Evolutionary conservation across 306 rosid species (phyloP).

Genomic region (Rubus idaeus): DNA sequence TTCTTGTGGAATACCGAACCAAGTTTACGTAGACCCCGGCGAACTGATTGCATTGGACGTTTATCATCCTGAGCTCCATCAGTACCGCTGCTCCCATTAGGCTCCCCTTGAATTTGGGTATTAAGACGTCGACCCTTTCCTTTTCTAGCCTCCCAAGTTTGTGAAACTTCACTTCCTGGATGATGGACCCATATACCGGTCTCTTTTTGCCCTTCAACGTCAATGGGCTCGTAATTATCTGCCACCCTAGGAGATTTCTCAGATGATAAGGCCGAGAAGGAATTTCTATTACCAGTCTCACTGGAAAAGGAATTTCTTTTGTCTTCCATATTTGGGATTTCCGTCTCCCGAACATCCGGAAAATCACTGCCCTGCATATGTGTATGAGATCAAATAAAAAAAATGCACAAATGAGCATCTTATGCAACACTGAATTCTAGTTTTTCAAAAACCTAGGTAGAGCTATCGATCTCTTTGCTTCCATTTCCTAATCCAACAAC

Average conservation of each 20-base stretch:
- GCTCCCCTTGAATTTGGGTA: constrained; percentile 52
- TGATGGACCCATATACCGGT: constrained; percentile 93
- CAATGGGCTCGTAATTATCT: constrained; percentile 76
- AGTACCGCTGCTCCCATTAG: constrained; percentile 54
- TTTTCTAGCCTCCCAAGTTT: constrained; percentile 82
- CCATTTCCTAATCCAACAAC: background rate
- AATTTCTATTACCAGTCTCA: constrained; percentile 43
- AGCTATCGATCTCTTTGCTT: background rate
- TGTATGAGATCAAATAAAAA: constrained; percentile 19
- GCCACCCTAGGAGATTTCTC: constrained; percentile 49
- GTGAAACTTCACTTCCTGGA: constrained; percentile 80
- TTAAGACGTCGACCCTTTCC: constrained; percentile 68
- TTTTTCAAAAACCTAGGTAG: background rate
- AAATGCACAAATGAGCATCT: background rate
- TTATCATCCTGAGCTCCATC: constrained; percentile 56
- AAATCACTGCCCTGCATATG: constrained; percentile 47
- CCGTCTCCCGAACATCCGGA: constrained; percentile 37
- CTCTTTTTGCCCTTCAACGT: constrained; percentile 75
- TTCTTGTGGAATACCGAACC: constrained; percentile 59
- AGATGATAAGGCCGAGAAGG: constrained; percentile 47
- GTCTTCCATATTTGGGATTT: constrained; percentile 39
- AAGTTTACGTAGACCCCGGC: constrained; percentile 64
- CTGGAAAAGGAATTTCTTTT: constrained; percentile 41
- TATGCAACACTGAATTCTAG: background rate
- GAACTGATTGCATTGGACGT: constrained; percentile 38